Base-by-base conservation (phyloP, 495 filamentous ascomycete genomes). In the Daldinia childiae region DNA sequence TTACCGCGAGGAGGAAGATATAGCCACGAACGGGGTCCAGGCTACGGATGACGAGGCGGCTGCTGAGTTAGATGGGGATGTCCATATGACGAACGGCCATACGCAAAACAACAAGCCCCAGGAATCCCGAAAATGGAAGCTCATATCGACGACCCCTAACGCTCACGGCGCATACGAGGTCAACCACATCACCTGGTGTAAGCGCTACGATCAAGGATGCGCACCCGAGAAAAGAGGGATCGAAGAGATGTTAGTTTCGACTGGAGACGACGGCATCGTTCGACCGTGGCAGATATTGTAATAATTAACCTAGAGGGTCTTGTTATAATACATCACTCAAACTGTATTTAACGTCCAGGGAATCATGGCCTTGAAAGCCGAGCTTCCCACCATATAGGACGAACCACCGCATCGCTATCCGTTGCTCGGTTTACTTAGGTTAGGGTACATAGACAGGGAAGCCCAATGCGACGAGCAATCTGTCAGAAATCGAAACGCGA, bases 111-210 rank as follows among this genome's bases (percentile, higher is more conserved):
- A 64, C 41, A 63, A 57, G 36, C 57, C 64, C 64, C 14, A 45
- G 39, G 32, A 36, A 43, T 66, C 78, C 19, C 89, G 86, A 6
- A 84, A 87, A 57, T 97, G 95, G 94, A 81, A 82, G 14, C 77
- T 94, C 29, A 65, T 93, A 38, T 89, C 88, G 0, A 86, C 87
- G 34, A 65, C 92, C 1, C 83, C 89, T 34, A 88, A 86, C 9
- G 92, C 91, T 5, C 95, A 99, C 78, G 94, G 91, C 0, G 91
- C 95, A 5, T 97, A 93, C 76, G 95, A 99, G 79, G 83, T 98
- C 70, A 99, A 99, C 68, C 92, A 97, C 77, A 87, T 93, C 32
- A 87, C 87, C 7, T 98, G 95, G 95, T 89, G 88, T 56, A 85
- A 82, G 73, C 75, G 89, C 41, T 90, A 82, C 71, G 89, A 90